Conservation (phyloP, 495 filamentous ascomycete species). For the Xylaria flabelliformis region DNA sequence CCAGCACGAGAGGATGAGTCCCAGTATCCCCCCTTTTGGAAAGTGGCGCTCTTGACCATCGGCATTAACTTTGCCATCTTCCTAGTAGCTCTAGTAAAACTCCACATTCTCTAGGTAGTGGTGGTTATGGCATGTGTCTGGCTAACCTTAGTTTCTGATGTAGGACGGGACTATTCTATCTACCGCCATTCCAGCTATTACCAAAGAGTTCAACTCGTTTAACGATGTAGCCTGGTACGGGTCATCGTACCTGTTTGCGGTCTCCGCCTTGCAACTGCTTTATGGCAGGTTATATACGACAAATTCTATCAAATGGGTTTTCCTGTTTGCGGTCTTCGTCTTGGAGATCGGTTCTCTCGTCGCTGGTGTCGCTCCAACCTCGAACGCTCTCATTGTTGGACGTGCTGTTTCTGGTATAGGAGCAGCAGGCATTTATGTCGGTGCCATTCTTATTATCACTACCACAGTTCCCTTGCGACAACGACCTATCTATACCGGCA, state of each 20-base stretch:
- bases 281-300: conserved; percentile 41
- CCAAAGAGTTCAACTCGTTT: conserved; percentile 75
- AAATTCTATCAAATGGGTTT: conserved; percentile 46
- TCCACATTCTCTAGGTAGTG: background rate
- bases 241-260: conserved; percentile 52
- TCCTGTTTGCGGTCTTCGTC: conserved; percentile 38
- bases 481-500: conserved; percentile 67
- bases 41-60: background rate
- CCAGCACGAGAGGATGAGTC: background rate
- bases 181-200: conserved; percentile 83
- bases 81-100: background rate
- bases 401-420: conserved; percentile 56
- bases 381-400: conserved; percentile 53
- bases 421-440: conserved; percentile 39
- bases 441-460: conserved; percentile 19
- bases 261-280: conserved; percentile 22
- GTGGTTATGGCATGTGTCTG: background rate
- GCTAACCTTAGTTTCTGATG: background rate
- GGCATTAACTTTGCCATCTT: background rate
- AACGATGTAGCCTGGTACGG: conserved; percentile 83
- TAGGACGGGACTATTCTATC: conserved; percentile 50
- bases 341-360: conserved; percentile 52
- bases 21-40: background rate
- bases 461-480: conserved; percentile 62
- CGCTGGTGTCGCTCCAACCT: conserved; percentile 53